Percentiles rank a stretch among this genome's conserved stretches.
These are phyloP conservation scores for Mucor ambiguus DNA, from an alignment of 371 early-diverging fungal genomes.

Conservation along the genomic window DNA sequence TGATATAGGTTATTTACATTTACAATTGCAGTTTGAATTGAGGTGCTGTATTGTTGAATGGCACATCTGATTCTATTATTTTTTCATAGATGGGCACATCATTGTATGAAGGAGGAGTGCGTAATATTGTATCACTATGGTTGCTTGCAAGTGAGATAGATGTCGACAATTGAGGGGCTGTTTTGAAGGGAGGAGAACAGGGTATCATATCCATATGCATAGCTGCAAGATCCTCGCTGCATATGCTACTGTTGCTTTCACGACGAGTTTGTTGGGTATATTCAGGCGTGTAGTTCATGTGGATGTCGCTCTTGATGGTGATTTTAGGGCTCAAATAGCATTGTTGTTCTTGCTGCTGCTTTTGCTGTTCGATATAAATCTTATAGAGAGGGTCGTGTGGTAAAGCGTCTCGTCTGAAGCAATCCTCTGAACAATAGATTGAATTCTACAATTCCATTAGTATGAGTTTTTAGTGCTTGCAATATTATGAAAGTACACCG, in stretches of 20 bases:
- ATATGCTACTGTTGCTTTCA: slow-evolving; percentile 14
- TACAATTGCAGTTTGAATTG: not conserved
- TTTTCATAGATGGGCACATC: not conserved
- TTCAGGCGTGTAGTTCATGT: not conserved
- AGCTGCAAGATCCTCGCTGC: slow-evolving; percentile 19
- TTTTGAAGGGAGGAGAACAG: not conserved
- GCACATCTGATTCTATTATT: not conserved
- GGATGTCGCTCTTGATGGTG: not conserved
- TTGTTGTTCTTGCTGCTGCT: not conserved
- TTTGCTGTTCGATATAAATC: not conserved
- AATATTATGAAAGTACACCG: not conserved
- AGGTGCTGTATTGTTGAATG: not conserved
- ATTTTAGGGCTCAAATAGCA: not conserved
- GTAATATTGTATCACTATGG: not conserved
- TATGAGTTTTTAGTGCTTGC: not conserved
- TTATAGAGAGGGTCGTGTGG: not conserved
- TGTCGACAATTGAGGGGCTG: not conserved
- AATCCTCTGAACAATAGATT: slow-evolving; percentile 35
- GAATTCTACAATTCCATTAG: slow-evolving; percentile 15
- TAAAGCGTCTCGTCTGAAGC: slow-evolving; percentile 24
- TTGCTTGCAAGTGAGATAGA: slow-evolving; percentile 3
- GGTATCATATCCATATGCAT: slow-evolving; percentile 16
- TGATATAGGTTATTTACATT: not conserved
- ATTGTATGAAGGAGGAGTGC: not conserved
- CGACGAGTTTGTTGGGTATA: slow-evolving; percentile 3